Evolutionary conservation across 768 basidiomycete species (phyloP), one percentile per base, ranked within the genome.

Genomic region (Gelatoporia subvermispora): DNA sequence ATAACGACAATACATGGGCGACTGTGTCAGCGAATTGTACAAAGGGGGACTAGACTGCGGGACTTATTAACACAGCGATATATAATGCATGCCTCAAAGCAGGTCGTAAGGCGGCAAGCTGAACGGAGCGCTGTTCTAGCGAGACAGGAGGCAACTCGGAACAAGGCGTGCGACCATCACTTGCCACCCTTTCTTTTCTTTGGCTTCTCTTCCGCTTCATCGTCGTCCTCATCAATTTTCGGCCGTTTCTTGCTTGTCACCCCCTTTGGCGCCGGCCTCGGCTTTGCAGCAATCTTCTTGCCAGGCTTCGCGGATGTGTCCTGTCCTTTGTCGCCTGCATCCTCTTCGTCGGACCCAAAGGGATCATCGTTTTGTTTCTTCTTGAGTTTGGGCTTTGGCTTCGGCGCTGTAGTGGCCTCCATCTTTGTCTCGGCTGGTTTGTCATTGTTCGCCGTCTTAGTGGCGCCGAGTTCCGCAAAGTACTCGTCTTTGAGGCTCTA

Each of bases 401-500:
- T 81, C 15, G 59, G 48, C 51, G 75, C 71, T 11, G 39, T 34
- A 1, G 20, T 47, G 0, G 49, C n/a, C 10, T 38, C 35, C 22
- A 40, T 46, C 48, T 54, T 50, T 41, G 37, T 38, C 13, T 60
- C 60, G 10, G 56, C 53, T 5, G 49, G 42, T 38, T 60, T 59
- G 31, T 58, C 58, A 23, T 54, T 25, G 13, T 57, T 49, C 23
- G 54, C 50, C 44, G 65, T 57, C 38, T 61, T 51, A 7, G 59
- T 43, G 21, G 65, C 54, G 43, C 64, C 59, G 7, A 79, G 52
- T 8, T 77, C 74, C n/a, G 75, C 61, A 54, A 74, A 85, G 60
- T 69, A 85, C 10, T 72, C 77, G 22, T 86, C 80, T 64, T 77
- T 85, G 35, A 88, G 66, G 41, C 72, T 76, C 85, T 88, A 55